Evolutionary conservation across 805 yeast species (phyloP).

Genomic region (Metschnikowia hibisci): DNA sequence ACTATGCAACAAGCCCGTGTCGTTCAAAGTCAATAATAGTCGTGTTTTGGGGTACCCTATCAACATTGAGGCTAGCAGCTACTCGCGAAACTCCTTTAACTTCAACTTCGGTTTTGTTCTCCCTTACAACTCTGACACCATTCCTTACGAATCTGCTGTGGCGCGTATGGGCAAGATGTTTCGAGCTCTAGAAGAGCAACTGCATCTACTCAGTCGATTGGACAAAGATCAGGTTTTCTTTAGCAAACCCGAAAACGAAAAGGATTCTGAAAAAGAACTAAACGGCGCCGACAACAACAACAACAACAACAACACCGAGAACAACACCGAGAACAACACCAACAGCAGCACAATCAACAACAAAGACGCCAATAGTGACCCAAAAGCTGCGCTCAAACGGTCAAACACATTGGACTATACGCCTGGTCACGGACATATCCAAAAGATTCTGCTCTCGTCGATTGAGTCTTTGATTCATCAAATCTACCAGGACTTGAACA

Average conservation of each 20-base stretch:
- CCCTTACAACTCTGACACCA: conserved; percentile 72
- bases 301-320: background rate
- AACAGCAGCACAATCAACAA: conserved; percentile 1
- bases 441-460: conserved; percentile 33
- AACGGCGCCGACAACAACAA: background rate
- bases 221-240: conserved; percentile 41
- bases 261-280: background rate
- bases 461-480: conserved; percentile 81
- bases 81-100: conserved; percentile 87
- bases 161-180: conserved; percentile 85
- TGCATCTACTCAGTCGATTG: conserved; percentile 60
- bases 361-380: background rate
- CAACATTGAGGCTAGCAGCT: conserved; percentile 64
- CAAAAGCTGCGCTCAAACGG: background rate
- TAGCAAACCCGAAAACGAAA: background rate
- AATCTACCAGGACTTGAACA: conserved; percentile 89
- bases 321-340: background rate
- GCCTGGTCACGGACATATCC: conserved; percentile 36
- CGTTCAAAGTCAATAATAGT: conserved; percentile 66
- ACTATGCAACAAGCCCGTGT: conserved; percentile 75
- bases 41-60: conserved; percentile 88
- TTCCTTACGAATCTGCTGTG: conserved; percentile 84
- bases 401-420: conserved; percentile 13
- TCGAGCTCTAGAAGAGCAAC: conserved; percentile 85
- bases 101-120: conserved; percentile 94